phyloP scores from a whole-genome alignment of 2,329 filamentous ascomycete genomes.

The Epichloe sylvatica region DNA sequence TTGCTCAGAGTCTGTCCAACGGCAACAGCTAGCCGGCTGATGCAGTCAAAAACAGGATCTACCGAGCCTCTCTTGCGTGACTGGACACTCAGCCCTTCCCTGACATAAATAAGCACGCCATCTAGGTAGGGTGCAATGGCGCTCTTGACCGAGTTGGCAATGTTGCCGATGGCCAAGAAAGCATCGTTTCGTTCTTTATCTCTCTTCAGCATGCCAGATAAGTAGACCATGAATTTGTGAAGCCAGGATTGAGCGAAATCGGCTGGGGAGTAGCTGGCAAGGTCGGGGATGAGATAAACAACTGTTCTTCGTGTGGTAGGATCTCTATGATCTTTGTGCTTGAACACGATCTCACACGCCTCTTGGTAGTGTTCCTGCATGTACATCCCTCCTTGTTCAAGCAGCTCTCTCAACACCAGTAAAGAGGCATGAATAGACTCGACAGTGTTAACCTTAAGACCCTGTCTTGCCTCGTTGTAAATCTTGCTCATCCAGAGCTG shows the following conservation, averaged over 20 bases:
- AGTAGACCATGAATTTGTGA: slow-evolving; percentile 92
- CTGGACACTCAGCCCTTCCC: slow-evolving; percentile 75
- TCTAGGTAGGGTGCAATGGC: slow-evolving; percentile 92
- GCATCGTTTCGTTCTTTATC: slow-evolving; percentile 89
- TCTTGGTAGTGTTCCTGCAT: slow-evolving; percentile 93
- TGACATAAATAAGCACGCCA: slow-evolving; percentile 82
- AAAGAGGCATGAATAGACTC: slow-evolving; percentile 91
- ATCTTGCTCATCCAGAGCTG: slow-evolving; percentile 82
- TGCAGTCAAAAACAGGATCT: slow-evolving; percentile 87
- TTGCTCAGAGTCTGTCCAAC: slow-evolving; percentile 96
- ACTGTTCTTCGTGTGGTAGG: slow-evolving; percentile 77
- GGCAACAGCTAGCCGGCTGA: slow-evolving; percentile 88
- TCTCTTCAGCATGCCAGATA: slow-evolving; percentile 86
- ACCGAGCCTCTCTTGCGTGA: slow-evolving; percentile 52
- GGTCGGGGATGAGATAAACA: slow-evolving; percentile 77
- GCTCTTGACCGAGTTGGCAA: slow-evolving; percentile 90
- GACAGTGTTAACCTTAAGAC: slow-evolving; percentile 65
- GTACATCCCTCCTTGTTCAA: slow-evolving; percentile 95
- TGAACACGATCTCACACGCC: slow-evolving; percentile 81
- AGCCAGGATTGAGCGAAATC: slow-evolving; percentile 82
- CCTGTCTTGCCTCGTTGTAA: slow-evolving; percentile 69
- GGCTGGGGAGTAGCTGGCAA: slow-evolving; percentile 81
- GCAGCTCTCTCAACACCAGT: slow-evolving; percentile 79
- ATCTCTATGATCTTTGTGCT: slow-evolving; percentile 87
- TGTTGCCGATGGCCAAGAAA: slow-evolving; percentile 89